phyloP scores from a whole-genome alignment of 139 green algal species.

The Tetratostichococcus sp. region DNA sequence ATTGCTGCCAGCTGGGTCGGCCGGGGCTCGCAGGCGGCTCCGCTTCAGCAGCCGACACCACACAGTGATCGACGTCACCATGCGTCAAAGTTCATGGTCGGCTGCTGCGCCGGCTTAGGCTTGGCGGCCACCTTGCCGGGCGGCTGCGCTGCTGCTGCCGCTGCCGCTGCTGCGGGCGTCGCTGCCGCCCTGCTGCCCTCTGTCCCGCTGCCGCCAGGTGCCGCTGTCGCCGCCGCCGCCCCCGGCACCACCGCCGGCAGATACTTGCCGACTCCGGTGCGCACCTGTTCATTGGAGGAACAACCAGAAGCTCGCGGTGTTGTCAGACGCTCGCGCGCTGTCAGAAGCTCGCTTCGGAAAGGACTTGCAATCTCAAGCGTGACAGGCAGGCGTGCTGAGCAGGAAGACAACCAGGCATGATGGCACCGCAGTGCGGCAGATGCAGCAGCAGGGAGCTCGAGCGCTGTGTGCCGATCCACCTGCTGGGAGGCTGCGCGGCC shows the following conservation, averaged over 20 bases:
- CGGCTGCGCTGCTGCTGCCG: constrained; percentile 11
- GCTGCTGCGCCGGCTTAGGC: constrained; percentile 23
- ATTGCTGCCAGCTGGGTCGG: too few species aligned
- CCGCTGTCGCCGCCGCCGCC: not conserved
- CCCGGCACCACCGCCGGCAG: constrained; percentile 17
- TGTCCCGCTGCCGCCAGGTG: not conserved
- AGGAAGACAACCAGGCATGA: too few species aligned
- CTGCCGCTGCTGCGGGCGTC: not conserved
- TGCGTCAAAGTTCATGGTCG: constrained; percentile 66
- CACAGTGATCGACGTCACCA: too few species aligned
- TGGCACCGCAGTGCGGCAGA: too few species aligned
- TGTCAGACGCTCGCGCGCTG: not conserved
- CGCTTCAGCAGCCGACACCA: too few species aligned
- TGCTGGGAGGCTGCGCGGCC: not conserved
- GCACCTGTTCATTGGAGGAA: constrained; percentile 35
- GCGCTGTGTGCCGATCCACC: not conserved
- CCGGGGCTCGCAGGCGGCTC: too few species aligned
- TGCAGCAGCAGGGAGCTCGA: too few species aligned
- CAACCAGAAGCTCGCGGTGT: not conserved
- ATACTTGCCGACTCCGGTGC: constrained; percentile 62
- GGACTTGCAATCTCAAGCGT: not conserved
- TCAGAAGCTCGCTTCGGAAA: not conserved
- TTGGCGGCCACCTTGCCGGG: constrained; percentile 39
- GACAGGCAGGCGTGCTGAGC: too few species aligned
- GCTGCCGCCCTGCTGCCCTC: not conserved